Evolutionary conservation across 257 asterid genomes (phyloP).

Genomic region (Solanum acaule): DNA sequence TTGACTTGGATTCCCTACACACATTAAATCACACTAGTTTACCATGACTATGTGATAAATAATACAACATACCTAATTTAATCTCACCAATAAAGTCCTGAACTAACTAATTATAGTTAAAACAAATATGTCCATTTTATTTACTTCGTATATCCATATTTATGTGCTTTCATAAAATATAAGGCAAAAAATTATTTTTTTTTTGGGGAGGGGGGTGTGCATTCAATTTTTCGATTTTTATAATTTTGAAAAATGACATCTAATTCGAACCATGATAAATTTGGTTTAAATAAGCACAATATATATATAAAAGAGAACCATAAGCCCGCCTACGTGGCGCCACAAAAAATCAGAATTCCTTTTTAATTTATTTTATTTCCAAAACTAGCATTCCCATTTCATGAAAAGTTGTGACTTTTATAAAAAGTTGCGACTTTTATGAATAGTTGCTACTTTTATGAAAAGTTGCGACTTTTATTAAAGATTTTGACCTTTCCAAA

Average conservation of each 20-base stretch:
- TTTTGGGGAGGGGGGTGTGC: too few relatives aligned
- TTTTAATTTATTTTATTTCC: too few relatives aligned
- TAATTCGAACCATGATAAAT: neutral
- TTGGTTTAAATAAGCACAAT: neutral
- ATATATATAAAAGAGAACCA: too few relatives aligned
- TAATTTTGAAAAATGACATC: neutral
- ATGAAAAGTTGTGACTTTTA: too few relatives aligned
- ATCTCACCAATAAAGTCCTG: neutral
- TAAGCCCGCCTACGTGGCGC: too few relatives aligned
- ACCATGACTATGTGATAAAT: neutral
- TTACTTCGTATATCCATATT: neutral
- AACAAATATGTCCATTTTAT: neutral
- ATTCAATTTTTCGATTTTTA: neutral
- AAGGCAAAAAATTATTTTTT: neutral
- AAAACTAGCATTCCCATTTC: too few relatives aligned
- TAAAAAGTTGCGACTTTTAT: too few relatives aligned
- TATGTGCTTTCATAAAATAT: neutral
- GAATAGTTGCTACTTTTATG: too few relatives aligned
- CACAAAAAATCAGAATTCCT: too few relatives aligned
- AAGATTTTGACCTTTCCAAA: too few relatives aligned
- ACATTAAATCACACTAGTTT: neutral
- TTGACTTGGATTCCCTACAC: neutral
- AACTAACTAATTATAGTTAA: neutral
- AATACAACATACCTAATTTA: neutral
- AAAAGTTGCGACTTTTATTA: too few relatives aligned